Evolutionary conservation across 23 red algal genomes (phyloP).

Genomic region (Gracilariopsis chorda): DNA sequence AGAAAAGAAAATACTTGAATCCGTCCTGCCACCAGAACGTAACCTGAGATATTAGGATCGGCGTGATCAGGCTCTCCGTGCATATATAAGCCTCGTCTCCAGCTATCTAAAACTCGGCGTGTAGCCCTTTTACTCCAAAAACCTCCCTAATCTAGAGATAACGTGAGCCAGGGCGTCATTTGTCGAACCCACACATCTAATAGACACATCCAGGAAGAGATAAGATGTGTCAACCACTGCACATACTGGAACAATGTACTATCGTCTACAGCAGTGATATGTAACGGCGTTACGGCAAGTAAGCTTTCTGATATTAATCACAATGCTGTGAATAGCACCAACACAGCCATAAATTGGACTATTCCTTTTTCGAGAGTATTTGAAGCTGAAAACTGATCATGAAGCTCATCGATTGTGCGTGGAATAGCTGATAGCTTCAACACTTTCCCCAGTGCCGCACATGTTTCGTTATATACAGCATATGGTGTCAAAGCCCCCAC

Average conservation of each 20-base stretch:
- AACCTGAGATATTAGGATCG: not conserved
- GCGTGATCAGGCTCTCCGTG: not conserved
- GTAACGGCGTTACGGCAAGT: not conserved
- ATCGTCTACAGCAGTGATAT: not conserved
- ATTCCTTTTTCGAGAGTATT: not conserved
- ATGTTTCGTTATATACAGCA: not conserved
- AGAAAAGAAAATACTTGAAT: not conserved
- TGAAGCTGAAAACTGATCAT: not conserved
- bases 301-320: not conserved
- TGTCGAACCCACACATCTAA: not conserved
- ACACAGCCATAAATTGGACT: not conserved
- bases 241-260: not conserved
- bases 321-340: not conserved
- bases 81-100: not conserved
- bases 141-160: not conserved
- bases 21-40: not conserved
- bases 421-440: not conserved
- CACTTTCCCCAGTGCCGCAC: not conserved
- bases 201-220: not conserved
- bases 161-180: not conserved
- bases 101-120: not conserved
- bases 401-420: not conserved
- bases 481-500: not conserved
- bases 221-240: not conserved
- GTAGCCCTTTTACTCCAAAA: not conserved